Base-by-base conservation (phyloP, 176 grass and related monocot genomes). In the Neostapfia colusana region DNA sequence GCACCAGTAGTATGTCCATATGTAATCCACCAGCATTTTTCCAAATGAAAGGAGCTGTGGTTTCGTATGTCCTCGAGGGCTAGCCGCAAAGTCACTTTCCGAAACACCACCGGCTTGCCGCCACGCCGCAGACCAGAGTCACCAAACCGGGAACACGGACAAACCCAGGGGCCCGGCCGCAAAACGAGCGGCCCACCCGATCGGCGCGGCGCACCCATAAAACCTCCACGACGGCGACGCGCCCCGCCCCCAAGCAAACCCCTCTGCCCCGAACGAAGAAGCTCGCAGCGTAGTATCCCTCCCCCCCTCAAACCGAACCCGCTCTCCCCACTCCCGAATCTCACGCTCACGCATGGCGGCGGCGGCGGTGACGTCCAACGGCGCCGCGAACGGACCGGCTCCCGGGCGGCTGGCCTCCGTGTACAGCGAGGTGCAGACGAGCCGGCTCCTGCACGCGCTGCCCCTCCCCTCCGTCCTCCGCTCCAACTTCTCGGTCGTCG, bases 341-440 rank as follows among this genome's bases (percentile, higher is more conserved):
- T 83, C 73, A 9, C 78, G 37, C 39, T 2, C 11, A 14, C 43
- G 10, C 11, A 85, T 82, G 88, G 89, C 84, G 41, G 82, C 74
- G 62, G 82, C 79, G 87, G 85, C 74, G 62, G 74, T 75, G 56
- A 51, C 85, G 42, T 27, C 91, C 42, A 95, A 92, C 85, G 95
- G 87, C 42, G 60, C 69, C 0, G 24, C 67, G 27, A 81, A 57
- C 53, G 81, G 61, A 20, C 85, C 87, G 37, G 48, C 74, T 1
- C 78, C 85, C 4, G 86, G 83, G 18, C 87, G 91, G 14, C 87
- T 88, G 1, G 80, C 83, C 10, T 86, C 89, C 35, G 95, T 99
- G 17, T 99, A 95, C 87, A 95, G 95, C 74, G 95, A 99, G 87
- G 89, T 95, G 66, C 95, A 99, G 89, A 99, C 87, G 26, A 89